Evolutionary conservation across 495 filamentous ascomycete genomes (phyloP).

Genomic region (Aspergillus mulundensis): DNA sequence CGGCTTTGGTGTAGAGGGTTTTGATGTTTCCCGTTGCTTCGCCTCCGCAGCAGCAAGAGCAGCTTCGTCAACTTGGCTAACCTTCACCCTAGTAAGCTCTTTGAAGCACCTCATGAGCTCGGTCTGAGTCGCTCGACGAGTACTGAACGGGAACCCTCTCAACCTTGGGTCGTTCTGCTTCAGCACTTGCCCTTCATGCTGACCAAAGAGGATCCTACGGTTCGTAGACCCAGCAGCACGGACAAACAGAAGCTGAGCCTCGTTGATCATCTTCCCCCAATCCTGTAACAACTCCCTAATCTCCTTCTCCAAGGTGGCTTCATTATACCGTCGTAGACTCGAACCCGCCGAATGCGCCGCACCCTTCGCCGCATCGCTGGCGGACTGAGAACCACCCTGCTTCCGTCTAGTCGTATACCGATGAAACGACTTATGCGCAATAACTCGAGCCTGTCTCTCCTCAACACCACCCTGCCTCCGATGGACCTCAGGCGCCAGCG

Average conservation of each 20-base stretch:
- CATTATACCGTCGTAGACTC: conserved; percentile 86
- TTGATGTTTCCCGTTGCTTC: conserved; percentile 31
- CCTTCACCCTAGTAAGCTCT: conserved; percentile 85
- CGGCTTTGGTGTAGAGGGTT: conserved; percentile 38
- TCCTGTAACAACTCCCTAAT: conserved; percentile 71
- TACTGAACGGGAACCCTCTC: conserved; percentile 89
- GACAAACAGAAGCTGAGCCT: conserved; percentile 77
- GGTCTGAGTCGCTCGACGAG: conserved; percentile 86
- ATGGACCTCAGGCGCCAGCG: conserved; percentile 72
- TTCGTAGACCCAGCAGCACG: conserved; percentile 86
- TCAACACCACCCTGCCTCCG: conserved; percentile 66
- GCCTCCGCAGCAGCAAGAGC: conserved; percentile 47
- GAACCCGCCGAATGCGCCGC: conserved; percentile 92
- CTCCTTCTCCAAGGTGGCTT: conserved; percentile 78
- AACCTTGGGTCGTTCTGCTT: conserved; percentile 78
- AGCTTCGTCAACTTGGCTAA: conserved; percentile 65
- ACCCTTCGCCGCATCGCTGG: conserved; percentile 87
- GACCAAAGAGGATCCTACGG: conserved; percentile 77
- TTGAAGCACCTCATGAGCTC: conserved; percentile 92
- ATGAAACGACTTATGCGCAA: conserved; percentile 97
- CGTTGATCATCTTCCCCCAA: conserved; percentile 81
- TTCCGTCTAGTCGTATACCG: conserved; percentile 94
- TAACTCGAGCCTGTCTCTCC: conserved; percentile 75
- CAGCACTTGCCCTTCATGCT: conserved; percentile 84
- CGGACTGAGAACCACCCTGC: conserved; percentile 90